phyloP scores from a whole-genome alignment of 129 eudicot genomes.

The Ambrosia trifida region DNA sequence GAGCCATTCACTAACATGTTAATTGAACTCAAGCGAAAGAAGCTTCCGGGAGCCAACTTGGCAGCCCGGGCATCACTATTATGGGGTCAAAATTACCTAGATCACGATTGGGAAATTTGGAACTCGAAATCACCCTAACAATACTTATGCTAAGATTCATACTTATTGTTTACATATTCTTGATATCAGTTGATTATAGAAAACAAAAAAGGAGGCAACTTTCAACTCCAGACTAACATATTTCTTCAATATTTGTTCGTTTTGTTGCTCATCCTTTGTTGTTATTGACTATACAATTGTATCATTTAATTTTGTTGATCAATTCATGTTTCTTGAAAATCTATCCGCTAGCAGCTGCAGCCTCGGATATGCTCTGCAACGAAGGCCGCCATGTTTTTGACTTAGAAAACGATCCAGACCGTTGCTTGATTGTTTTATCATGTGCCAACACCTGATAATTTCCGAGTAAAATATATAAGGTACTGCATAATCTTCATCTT shows the following conservation, averaged over 20 bases:
- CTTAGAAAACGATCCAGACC: constrained; percentile 56
- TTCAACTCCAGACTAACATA: constrained; percentile 29
- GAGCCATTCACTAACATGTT: constrained; percentile 79
- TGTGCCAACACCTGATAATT: constrained; percentile 39
- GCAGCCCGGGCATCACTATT: constrained; percentile 50
- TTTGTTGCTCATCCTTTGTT: constrained; percentile 29
- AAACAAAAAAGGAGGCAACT: constrained; percentile 32
- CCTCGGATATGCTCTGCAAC: constrained; percentile 85
- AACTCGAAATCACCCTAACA: constrained; percentile 38
- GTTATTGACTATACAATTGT: constrained; percentile 46
- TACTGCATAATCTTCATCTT: constrained; percentile 27
- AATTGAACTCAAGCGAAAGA: constrained; percentile 55
- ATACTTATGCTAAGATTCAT: constrained; percentile 7
- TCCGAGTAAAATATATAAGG: neutral
- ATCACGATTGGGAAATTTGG: constrained; percentile 66
- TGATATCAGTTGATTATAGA: constrained; percentile 14
- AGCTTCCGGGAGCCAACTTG: constrained; percentile 67
- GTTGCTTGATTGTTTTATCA: constrained; percentile 52
- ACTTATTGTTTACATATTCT: constrained; percentile 10
- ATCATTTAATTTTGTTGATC: constrained; percentile 36
- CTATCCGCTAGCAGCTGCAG: constrained; percentile 52
- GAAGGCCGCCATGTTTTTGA: constrained; percentile 89
- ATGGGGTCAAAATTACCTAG: constrained; percentile 16
- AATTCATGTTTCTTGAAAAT: neutral
- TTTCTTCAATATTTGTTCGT: constrained; percentile 39